A percentile compares a stretch with the other conserved stretches of the same genome.
Evolutionary conservation across 176 grass and related monocot genomes (phyloP).

Genomic region (Aegilops sharonensis): DNA sequence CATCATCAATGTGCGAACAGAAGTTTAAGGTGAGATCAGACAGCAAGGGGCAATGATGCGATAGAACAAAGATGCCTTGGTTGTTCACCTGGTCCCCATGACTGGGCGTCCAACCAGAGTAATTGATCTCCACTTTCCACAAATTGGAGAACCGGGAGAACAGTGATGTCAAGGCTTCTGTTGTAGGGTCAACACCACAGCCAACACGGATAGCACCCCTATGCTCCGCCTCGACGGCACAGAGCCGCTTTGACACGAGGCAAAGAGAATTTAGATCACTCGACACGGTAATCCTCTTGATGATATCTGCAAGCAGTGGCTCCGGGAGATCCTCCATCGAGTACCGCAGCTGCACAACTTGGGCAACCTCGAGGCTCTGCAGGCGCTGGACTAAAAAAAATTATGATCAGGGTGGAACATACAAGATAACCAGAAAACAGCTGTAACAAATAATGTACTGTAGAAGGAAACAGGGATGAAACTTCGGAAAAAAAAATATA

Average conservation of each 20-base stretch:
- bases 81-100: conserved; percentile 55
- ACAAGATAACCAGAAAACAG: too few relatives aligned
- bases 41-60: conserved; percentile 41
- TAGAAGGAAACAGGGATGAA: too few relatives aligned
- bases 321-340: too few relatives aligned
- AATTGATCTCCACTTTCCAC: conserved; percentile 63
- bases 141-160: conserved; percentile 54
- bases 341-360: too few relatives aligned
- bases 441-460: too few relatives aligned
- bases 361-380: too few relatives aligned
- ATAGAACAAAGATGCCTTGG: conserved; percentile 44
- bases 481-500: too few relatives aligned
- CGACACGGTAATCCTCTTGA: conserved; percentile 47
- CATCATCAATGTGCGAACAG: conserved; percentile 55
- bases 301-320: conserved; percentile 10
- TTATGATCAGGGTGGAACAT: too few relatives aligned
- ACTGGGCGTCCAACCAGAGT: conserved; percentile 59
- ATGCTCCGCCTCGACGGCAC: conserved; percentile 37
- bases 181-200: neutral
- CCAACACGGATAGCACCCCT: conserved; percentile 33
- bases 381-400: too few relatives aligned
- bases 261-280: conserved; percentile 52
- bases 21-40: conserved; percentile 67
- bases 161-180: conserved; percentile 41
- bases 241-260: conserved; percentile 41